Base-by-base conservation (phyloP, 2,329 filamentous ascomycete species). In the Fusarium nematophilum region DNA sequence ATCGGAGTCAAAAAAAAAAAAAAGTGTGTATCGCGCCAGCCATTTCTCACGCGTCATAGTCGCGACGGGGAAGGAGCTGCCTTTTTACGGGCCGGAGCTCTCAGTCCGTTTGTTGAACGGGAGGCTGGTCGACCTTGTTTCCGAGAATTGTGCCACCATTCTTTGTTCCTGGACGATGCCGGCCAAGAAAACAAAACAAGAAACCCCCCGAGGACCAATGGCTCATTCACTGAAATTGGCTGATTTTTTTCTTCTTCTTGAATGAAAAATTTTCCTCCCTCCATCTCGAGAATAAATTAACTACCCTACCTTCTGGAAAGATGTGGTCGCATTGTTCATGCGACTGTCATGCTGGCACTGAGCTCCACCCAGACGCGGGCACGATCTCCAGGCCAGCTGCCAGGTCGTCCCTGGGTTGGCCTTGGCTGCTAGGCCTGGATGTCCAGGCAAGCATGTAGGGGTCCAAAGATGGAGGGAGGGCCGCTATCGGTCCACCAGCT, bases 1-100 rank as follows among this genome's bases (percentile, higher is more conserved):
- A 23, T 23, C 31, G 5, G 34, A 17, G 27, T 18, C 14, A 51
- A 57, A 56, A 46, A n/a, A n/a, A n/a, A n/a, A n/a, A n/a, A n/a
- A n/a, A n/a, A n/a, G n/a, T n/a, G n/a, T n/a, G n/a, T 43, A 29
- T 48, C 50, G 55, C 50, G 58, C 59, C 59, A 59, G 42, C 29
- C 46, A 37, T 55, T 39, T 26, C 39, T 47, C 56, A 58, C 67
- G 67, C 67, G 67, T 69, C 67, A 65, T 59, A 17, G 67, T 68
- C 67, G 67, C 65, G 67, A 67, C 53, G 36, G 47, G 53, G 21
- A 40, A 42, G 39, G 21, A 21, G 21, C 21, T 21, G 4, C 21
- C 21, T 38, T 25, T 15, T 21, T 13, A 21, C 39, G 31, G 21
- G 21, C 21, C 21, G 21, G 21, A 21, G 21, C 21, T 21, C 21